A percentile compares a stretch with the other conserved stretches of the same genome.
Evolutionary conservation across 176 grass and related monocot genomes (phyloP).

Genomic region (Otatea glauca): DNA sequence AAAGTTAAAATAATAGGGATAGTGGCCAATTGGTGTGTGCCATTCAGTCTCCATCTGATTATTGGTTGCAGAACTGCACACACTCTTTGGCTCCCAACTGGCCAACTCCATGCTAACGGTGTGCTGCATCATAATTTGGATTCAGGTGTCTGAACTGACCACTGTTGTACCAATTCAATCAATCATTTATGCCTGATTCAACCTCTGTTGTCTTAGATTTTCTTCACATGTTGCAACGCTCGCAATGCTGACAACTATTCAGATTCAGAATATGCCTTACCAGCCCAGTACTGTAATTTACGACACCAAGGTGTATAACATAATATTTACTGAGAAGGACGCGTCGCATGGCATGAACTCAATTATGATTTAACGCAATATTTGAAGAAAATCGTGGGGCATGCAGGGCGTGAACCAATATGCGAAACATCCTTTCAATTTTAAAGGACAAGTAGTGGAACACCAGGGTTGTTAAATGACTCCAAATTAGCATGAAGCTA

Average conservation of each 20-base stretch:
- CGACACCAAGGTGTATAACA: too few species aligned
- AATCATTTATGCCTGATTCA: background rate
- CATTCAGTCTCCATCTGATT: constrained; percentile 4
- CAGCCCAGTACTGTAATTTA: too few species aligned
- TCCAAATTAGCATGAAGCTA: constrained; percentile 23
- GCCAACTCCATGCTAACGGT: background rate
- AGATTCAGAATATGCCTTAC: too few species aligned
- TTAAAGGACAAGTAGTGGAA: constrained; percentile 30
- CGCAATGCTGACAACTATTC: too few species aligned
- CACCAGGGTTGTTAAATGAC: constrained; percentile 27
- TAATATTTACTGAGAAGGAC: too few species aligned
- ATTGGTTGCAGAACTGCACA: constrained; percentile 8
- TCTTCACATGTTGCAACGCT: background rate
- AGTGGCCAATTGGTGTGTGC: background rate
- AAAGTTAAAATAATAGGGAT: constrained; percentile 4
- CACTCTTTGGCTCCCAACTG: background rate
- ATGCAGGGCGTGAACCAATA: too few species aligned
- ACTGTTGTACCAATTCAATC: background rate
- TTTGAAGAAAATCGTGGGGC: too few species aligned
- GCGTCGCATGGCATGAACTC: too few species aligned
- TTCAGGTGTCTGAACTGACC: background rate
- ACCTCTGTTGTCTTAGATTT: background rate
- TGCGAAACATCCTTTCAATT: constrained; percentile 12
- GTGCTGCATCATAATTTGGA: background rate
- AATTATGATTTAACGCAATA: too few species aligned